Evolutionary conservation across 805 yeast genomes (phyloP).

Genomic region (Lipomyces yamadae): DNA sequence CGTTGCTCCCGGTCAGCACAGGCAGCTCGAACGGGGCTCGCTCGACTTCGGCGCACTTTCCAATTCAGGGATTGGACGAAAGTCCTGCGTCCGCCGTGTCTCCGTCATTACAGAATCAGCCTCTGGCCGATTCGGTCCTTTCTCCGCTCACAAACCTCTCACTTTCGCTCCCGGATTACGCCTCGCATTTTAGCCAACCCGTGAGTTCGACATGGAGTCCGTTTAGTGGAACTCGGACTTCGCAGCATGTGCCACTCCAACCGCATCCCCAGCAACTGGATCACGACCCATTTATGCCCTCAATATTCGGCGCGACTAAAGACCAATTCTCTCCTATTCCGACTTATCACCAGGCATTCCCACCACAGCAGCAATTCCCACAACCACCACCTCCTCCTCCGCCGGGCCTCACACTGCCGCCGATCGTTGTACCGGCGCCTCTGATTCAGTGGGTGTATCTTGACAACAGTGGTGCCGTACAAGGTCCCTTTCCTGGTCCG

Average conservation of each 20-base stretch:
- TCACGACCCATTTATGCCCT: constrained; percentile 27
- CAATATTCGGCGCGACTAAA: constrained; percentile 12
- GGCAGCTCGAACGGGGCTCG: constrained; percentile 4
- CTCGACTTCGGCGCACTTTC: constrained; percentile 16
- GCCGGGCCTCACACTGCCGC: constrained; percentile 30
- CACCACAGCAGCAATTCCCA: constrained; percentile 20
- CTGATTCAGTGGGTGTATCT: constrained; percentile 63
- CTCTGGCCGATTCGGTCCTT: constrained; percentile 12
- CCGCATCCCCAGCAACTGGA: constrained; percentile 19
- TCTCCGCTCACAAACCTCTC: constrained; percentile 15
- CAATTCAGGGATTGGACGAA: not conserved
- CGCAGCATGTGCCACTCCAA: constrained; percentile 21
- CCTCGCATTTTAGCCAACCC: constrained; percentile 21
- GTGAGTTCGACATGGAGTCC: constrained; percentile 19
- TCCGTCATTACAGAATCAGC: constrained; percentile 6
- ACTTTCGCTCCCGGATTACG: constrained; percentile 12
- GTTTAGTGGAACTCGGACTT: constrained; percentile 26
- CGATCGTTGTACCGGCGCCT: constrained; percentile 29
- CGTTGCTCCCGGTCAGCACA: not conserved
- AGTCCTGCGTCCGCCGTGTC: not conserved
- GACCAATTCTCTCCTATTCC: constrained; percentile 5
- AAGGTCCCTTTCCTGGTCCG: constrained; percentile 79
- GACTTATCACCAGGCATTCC: constrained; percentile 29
- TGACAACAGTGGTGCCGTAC: constrained; percentile 71
- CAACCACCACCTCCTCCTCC: constrained; percentile 20